Evolutionary conservation across 179 eudicot genomes (phyloP), one percentile per base, ranked within the genome.

Genomic region (Beta corolliflora): DNA sequence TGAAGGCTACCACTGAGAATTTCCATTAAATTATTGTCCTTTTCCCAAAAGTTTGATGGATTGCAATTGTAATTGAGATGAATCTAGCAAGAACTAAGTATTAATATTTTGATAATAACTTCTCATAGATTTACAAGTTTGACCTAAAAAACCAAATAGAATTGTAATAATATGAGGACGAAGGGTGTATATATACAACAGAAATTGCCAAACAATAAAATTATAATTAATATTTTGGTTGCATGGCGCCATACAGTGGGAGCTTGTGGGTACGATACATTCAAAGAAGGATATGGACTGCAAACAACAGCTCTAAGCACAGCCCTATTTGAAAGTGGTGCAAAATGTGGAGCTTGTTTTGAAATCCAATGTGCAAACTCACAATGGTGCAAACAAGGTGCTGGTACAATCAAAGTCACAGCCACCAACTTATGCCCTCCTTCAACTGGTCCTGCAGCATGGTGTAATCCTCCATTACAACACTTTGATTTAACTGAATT

Each of bases 281-380:
- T 64, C 0, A n/a, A 25, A 0, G 36, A 80, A 73, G 83, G 83
- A 14, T 80, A 80, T 23, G 83, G 83, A 0, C 0, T 52, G 9
- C 23, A 52, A 53, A 80, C 83, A 80, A 73, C 83, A 52, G 83
- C 83, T 13, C 78, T 80, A 63, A 80, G 83, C 21, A 53, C 52
- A 36, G 67, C 83, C 3, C 65, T 80, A 2, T 80, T 80, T 14
- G 16, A 52, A 1, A 52, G 64, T 7, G 83, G 83, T 67, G 60
- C 78, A 64, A 19, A 63, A 7, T 80, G 83, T 44, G 83, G 83
- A 10, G 50, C 78, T 3, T 80, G 83, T 41, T 80, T n/a, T 7
- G 78, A 80, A 59, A 73, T 80, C 45, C 15, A 64, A 23, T 80
- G 83, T 54, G 73, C 31, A 4, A 74, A 80, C 52, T 80, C 83